phyloP scores from a whole-genome alignment of 169 alveolate genomes.

The Blepharisma undulans region DNA sequence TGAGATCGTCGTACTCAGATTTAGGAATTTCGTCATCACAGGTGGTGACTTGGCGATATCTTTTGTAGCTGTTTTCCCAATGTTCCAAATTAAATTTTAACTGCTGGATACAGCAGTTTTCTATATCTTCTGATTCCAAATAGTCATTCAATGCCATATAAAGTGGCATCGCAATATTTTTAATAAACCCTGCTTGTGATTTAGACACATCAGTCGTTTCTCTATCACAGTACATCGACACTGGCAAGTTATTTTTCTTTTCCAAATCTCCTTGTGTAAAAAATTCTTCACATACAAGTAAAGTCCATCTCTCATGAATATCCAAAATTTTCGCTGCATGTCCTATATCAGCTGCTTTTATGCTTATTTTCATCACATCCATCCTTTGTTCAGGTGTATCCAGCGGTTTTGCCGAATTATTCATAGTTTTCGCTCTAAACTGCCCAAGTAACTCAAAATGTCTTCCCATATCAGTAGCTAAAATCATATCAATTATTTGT shows the following conservation, averaged over 20 bases:
- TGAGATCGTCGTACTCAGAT: background rate
- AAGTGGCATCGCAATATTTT: slow-evolving; percentile 31
- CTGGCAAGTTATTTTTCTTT: slow-evolving; percentile 61
- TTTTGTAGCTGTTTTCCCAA: background rate
- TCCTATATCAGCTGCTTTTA: slow-evolving; percentile 78
- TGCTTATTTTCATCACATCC: slow-evolving; percentile 56
- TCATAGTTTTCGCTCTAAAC: slow-evolving; percentile 32
- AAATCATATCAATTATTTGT: slow-evolving; percentile 66
- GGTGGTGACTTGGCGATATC: background rate
- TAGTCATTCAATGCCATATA: slow-evolving; percentile 37
- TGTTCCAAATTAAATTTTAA: background rate
- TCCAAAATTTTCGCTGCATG: slow-evolving; percentile 67
- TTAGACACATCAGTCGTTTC: slow-evolving; percentile 63
- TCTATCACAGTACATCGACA: slow-evolving; percentile 71
- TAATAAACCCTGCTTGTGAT: slow-evolving; percentile 73
- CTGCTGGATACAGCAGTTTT: slow-evolving; percentile 2
- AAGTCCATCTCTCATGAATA: slow-evolving; percentile 70
- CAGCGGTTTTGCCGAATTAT: slow-evolving; percentile 45
- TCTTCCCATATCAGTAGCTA: slow-evolving; percentile 72
- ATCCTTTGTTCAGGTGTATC: slow-evolving; percentile 47
- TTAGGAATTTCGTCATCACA: background rate
- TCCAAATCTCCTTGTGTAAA: slow-evolving; percentile 83
- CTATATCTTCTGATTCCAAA: slow-evolving; percentile 14
- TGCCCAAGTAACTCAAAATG: slow-evolving; percentile 47
- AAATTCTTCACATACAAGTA: slow-evolving; percentile 71